These are phyloP conservation scores for Coccomyxa sp. DNA, from an alignment of 139 green algal genomes.

Conservation along the genomic window DNA sequence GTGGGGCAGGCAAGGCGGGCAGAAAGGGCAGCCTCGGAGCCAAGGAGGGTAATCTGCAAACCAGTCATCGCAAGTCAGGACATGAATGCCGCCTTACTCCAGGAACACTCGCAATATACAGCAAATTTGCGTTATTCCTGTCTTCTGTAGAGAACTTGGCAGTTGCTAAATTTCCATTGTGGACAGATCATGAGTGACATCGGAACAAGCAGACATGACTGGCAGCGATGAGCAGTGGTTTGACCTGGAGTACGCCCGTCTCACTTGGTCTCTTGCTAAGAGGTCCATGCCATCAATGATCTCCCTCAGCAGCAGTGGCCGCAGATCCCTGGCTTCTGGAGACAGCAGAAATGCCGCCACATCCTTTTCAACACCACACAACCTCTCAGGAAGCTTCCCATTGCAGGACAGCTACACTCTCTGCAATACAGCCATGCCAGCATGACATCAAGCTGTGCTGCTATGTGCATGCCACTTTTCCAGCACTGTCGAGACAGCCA, in stretches of 20 bases:
- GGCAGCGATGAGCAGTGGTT: not conserved
- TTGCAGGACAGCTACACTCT: not conserved
- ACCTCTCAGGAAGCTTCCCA: not conserved
- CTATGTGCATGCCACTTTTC: not conserved
- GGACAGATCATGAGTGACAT: not conserved
- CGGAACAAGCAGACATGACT: not conserved
- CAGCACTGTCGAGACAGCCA: not conserved
- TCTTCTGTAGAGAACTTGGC: not conserved
- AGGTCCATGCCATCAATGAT: constrained; percentile 52
- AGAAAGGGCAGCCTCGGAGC: constrained; percentile 58
- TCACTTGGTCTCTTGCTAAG: constrained; percentile 51
- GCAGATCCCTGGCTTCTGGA: constrained; percentile 56
- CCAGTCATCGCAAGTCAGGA: not conserved
- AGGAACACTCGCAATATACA: not conserved
- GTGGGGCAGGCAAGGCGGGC: constrained; percentile 22
- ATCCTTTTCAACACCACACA: constrained; percentile 29
- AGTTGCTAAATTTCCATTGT: not conserved
- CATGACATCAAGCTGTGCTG: not conserved
- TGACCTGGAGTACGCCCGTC: constrained; percentile 22
- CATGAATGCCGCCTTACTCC: not conserved
- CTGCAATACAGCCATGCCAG: not conserved
- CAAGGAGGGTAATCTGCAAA: constrained; percentile 18
- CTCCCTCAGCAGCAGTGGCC: constrained; percentile 59
- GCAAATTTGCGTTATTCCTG: not conserved
- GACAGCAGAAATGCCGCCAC: constrained; percentile 66